Evolutionary conservation across 208 protist genomes (phyloP).

Genomic region (Wallacemonas sp.): DNA sequence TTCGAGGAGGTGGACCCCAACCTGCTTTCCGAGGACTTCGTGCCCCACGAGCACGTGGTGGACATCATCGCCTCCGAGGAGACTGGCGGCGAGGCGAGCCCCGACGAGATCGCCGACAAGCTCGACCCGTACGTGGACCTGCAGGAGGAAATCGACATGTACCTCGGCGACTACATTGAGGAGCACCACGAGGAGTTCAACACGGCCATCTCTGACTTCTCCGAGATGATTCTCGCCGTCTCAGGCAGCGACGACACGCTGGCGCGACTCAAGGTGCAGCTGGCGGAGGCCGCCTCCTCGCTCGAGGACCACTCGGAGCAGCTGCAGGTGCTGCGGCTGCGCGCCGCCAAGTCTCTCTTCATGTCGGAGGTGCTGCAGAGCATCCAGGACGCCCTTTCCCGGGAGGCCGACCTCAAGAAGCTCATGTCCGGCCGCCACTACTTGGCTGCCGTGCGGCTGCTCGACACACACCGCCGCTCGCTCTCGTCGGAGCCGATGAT

Average conservation of each 20-base stretch:
- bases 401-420: slow-evolving; percentile 53
- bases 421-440: slow-evolving; percentile 60
- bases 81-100: slow-evolving; percentile 55
- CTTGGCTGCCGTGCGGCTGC: slow-evolving; percentile 57
- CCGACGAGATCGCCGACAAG: slow-evolving; percentile 67
- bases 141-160: slow-evolving; percentile 58
- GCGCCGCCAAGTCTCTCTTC: slow-evolving; percentile 72
- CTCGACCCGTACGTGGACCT: slow-evolving; percentile 65
- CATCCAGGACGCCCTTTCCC: slow-evolving; percentile 56
- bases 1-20: slow-evolving; percentile 74
- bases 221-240: slow-evolving; percentile 83
- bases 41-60: slow-evolving; percentile 81
- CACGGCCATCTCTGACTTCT: slow-evolving; percentile 73
- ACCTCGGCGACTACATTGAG: slow-evolving; percentile 77
- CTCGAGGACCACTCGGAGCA: slow-evolving; percentile 75
- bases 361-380: slow-evolving; percentile 59
- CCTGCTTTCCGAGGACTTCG: slow-evolving; percentile 61
- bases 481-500: slow-evolving; percentile 45
- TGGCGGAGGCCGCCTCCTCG: slow-evolving; percentile 51
- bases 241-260: slow-evolving; percentile 80
- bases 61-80: slow-evolving; percentile 64
- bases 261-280: slow-evolving; percentile 64
- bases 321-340: slow-evolving; percentile 68
- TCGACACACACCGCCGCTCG: slow-evolving; percentile 41
- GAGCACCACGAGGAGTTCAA: slow-evolving; percentile 85